Percentiles rank a stretch among this genome's conserved stretches.
phyloP scores from a whole-genome alignment of 2,329 filamentous ascomycete genomes.

The Didymosphaeria variabile region DNA sequence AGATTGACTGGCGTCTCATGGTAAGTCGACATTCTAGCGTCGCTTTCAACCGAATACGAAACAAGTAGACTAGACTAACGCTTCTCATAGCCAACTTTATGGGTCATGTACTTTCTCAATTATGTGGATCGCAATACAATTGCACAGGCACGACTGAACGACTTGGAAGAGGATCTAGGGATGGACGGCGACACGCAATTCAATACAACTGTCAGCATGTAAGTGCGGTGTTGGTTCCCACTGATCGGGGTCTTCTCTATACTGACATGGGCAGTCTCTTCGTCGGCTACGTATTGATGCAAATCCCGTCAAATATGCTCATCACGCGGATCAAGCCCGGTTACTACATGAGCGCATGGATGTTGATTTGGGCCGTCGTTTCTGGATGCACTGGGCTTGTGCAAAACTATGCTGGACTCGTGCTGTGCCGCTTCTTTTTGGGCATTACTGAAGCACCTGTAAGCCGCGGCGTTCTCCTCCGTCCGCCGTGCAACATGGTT shows the following conservation, averaged over 20 bases:
- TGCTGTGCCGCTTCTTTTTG: slow-evolving; percentile 55
- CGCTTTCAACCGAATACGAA: neutral
- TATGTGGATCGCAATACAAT: slow-evolving; percentile 68
- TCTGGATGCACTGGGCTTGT: slow-evolving; percentile 54
- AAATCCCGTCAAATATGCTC: slow-evolving; percentile 51
- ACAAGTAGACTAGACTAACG: neutral
- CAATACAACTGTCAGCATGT: slow-evolving; percentile 35
- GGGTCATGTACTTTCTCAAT: neutral
- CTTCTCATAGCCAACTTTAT: neutral
- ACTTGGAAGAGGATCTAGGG: slow-evolving; percentile 66
- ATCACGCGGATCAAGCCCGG: slow-evolving; percentile 40
- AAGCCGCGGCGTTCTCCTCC: no score
- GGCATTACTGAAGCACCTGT: slow-evolving; percentile 54
- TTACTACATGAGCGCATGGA: slow-evolving; percentile 40
- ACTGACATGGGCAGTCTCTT: slow-evolving; percentile 19
- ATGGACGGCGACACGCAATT: slow-evolving; percentile 29
- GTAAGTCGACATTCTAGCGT: slow-evolving; percentile 15
- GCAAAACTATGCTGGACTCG: slow-evolving; percentile 54
- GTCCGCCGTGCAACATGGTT: no score
- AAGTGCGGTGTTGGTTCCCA: no score
- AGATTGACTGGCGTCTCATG: slow-evolving; percentile 45
- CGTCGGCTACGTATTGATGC: slow-evolving; percentile 46
- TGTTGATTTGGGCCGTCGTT: slow-evolving; percentile 55
- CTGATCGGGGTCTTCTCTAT: no score
- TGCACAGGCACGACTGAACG: slow-evolving; percentile 68